Conservation (phyloP, 176 grass and related monocot genomes). For the Oryza glumipatula region DNA sequence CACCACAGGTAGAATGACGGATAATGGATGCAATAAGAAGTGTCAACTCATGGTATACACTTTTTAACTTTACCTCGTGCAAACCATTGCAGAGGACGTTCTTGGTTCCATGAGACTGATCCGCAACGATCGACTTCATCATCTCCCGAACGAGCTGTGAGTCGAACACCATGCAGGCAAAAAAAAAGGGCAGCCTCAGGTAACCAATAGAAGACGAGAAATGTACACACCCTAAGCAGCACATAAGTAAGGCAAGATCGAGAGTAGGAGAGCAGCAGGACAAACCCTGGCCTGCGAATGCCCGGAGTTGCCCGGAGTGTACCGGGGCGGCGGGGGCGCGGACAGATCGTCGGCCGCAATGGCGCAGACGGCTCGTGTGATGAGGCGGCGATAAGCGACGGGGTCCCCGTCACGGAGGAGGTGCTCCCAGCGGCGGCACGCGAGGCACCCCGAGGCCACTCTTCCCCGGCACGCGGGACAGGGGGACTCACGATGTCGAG, state of each 20-base stretch:
- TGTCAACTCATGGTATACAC: neutral
- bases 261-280: neutral
- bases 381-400: slow-evolving; percentile 43
- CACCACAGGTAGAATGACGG: neutral
- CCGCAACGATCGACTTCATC: slow-evolving; percentile 21
- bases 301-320: slow-evolving; percentile 45
- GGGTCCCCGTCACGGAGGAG: slow-evolving; percentile 48
- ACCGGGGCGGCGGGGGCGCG: slow-evolving; percentile 37
- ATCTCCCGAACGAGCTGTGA: slow-evolving; percentile 33
- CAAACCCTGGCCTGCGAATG: slow-evolving; percentile 45
- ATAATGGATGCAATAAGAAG: neutral
- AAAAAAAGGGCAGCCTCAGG: slow-evolving; percentile 7
- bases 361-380: slow-evolving; percentile 55
- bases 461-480: slow-evolving; percentile 41
- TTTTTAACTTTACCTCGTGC: slow-evolving; percentile 14
- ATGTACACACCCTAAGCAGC: neutral
- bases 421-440: slow-evolving; percentile 45
- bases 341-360: neutral
- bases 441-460: slow-evolving; percentile 37
- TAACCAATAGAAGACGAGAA: neutral
- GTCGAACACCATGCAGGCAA: slow-evolving; percentile 34
- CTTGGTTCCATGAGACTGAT: neutral
- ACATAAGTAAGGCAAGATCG: neutral
- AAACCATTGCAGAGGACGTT: slow-evolving; percentile 34
- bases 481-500: neutral